These are phyloP conservation scores for Podaxis carcinomalis DNA, from an alignment of 768 basidiomycete species.

Conservation along the genomic window DNA sequence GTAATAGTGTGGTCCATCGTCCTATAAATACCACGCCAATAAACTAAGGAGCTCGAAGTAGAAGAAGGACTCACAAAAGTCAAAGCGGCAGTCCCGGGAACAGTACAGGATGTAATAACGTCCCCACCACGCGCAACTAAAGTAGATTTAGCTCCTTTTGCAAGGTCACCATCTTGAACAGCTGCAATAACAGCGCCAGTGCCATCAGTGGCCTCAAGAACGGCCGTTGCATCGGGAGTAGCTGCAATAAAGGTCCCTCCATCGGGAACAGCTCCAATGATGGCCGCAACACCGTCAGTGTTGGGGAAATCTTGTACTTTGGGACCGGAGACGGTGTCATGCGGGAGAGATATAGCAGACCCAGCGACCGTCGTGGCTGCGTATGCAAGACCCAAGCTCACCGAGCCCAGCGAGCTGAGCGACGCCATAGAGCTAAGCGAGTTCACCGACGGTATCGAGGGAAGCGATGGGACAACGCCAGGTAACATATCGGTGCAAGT, in stretches of 20 bases:
- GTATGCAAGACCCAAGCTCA: conserved; percentile 2
- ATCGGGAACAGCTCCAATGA: no score
- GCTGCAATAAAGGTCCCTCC: no score
- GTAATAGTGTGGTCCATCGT: conserved; percentile 39
- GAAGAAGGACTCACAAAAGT: conserved; percentile 25
- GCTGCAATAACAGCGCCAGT: no score
- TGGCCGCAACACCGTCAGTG: no score
- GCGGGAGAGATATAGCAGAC: neutral
- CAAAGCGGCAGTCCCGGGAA: conserved; percentile 28
- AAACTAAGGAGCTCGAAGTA: neutral
- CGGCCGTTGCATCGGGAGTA: no score
- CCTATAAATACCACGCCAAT: conserved; percentile 19
- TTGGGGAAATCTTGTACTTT: no score
- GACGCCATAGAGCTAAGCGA: conserved; percentile 6
- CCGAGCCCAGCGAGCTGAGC: neutral
- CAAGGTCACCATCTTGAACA: neutral
- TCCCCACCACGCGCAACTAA: neutral
- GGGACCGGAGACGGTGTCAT: neutral
- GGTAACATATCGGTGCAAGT: neutral
- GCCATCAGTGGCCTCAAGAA: no score
- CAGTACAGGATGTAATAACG: conserved; percentile 29
- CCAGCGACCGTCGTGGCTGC: neutral
- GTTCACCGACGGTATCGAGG: neutral
- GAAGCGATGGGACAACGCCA: neutral
- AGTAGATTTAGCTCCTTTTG: neutral